Evolutionary conservation across 225 moss, liverwort and hornwort genomes (phyloP).

Genomic region (Climacium dendroides): DNA sequence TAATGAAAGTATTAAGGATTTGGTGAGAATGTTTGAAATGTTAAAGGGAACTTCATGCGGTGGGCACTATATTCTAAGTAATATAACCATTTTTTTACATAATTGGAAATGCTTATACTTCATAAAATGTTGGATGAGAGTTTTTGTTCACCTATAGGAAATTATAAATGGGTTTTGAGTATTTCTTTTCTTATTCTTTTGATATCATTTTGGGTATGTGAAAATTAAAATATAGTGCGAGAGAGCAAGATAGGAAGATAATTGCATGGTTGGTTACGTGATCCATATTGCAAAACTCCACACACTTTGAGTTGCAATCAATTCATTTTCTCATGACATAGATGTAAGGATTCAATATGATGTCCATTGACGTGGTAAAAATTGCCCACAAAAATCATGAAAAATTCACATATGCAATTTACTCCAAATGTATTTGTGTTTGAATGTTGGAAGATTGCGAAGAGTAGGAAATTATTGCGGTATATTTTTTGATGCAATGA

Average conservation of each 20-base stretch:
- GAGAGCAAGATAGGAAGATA: background rate
- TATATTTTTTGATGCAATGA: background rate
- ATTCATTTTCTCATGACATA: too few species aligned
- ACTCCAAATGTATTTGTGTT: background rate
- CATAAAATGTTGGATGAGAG: background rate
- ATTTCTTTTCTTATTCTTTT: background rate
- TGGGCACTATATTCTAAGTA: background rate
- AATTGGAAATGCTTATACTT: background rate
- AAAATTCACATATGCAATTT: background rate
- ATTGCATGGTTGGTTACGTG: too few species aligned
- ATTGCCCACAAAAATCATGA: background rate
- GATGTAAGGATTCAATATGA: background rate
- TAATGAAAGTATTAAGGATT: background rate
- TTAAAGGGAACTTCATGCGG: accelerated
- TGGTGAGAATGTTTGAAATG: background rate
- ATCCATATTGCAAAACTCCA: too few species aligned
- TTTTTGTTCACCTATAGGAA: background rate
- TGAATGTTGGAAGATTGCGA: background rate
- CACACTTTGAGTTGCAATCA: too few species aligned
- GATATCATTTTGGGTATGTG: background rate
- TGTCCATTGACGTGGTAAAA: background rate
- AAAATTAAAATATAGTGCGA: background rate
- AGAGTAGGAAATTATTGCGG: background rate
- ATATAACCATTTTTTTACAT: background rate
- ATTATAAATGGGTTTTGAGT: background rate